phyloP scores from a whole-genome alignment of 2,329 filamentous ascomycete species.

The Sporothrix brunneoviolacea region DNA sequence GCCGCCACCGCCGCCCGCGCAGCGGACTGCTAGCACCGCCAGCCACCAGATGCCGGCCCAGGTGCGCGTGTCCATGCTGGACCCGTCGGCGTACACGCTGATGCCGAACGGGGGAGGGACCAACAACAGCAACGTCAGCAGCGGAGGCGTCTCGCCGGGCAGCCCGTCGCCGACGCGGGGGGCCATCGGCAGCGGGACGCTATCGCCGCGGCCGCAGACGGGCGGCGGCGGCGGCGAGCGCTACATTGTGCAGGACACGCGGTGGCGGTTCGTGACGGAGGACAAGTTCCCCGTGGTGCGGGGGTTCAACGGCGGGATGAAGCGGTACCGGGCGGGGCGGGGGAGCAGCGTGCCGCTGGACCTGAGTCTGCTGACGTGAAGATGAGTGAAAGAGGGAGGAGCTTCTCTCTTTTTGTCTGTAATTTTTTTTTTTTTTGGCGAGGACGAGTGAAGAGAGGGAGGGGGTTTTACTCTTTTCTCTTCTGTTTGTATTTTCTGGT shows the following conservation, averaged over 20 bases:
- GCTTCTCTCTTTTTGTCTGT: no score
- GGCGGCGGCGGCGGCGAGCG: slow-evolving; percentile 29
- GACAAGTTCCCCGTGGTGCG: slow-evolving; percentile 76
- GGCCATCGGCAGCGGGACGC: slow-evolving; percentile 20
- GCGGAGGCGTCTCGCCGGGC: slow-evolving; percentile 25
- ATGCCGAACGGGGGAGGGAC: slow-evolving; percentile 52
- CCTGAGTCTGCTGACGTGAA: slow-evolving; percentile 41
- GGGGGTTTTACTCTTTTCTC: no score
- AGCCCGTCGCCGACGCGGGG: slow-evolving; percentile 39
- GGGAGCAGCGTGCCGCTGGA: slow-evolving; percentile 93
- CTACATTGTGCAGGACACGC: slow-evolving; percentile 63
- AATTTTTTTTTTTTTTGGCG: no score
- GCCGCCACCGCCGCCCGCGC: slow-evolving; percentile 24
- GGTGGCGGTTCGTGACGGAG: slow-evolving; percentile 86
- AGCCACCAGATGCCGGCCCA: slow-evolving; percentile 28
- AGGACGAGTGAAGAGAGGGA: no score
- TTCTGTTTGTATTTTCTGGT: not conserved
- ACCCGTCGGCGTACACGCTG: slow-evolving; percentile 71
- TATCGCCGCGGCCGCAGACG: slow-evolving; percentile 21
- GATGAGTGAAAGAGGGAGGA: not conserved
- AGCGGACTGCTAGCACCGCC: not conserved
- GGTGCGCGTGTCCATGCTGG: slow-evolving; percentile 58
- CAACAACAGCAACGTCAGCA: not conserved
- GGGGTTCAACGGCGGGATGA: slow-evolving; percentile 66
- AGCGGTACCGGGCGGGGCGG: slow-evolving; percentile 80